Conservation (phyloP, 805 yeast species). For the Candida takata region DNA sequence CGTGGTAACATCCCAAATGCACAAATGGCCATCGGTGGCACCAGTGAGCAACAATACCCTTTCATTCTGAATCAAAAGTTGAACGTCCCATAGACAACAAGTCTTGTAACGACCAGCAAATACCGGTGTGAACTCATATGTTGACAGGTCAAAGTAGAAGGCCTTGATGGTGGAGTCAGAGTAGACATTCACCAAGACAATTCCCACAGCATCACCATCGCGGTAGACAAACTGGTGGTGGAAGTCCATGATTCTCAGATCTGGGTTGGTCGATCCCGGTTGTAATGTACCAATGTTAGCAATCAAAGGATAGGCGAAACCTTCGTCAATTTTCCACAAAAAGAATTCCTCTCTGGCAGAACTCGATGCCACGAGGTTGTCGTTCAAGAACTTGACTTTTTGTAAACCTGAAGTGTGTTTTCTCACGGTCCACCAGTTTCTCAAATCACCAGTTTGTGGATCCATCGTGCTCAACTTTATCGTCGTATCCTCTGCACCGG, state of each 20-base stretch:
- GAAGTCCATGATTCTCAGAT: constrained; percentile 86
- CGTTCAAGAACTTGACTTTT: constrained; percentile 53
- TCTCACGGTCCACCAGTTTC: constrained; percentile 54
- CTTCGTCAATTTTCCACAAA: constrained; percentile 58
- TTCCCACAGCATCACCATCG: constrained; percentile 30
- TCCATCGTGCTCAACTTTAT: constrained; percentile 45
- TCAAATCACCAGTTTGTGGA: constrained; percentile 33
- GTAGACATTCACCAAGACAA: constrained; percentile 62
- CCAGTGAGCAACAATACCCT: constrained; percentile 41
- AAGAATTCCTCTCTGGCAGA: constrained; percentile 87
- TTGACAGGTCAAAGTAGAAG: constrained; percentile 43
- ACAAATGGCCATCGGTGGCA: constrained; percentile 79
- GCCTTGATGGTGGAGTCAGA: constrained; percentile 75
- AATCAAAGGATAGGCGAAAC: constrained; percentile 37
- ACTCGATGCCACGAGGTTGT: constrained; percentile 42
- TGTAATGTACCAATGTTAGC: constrained; percentile 45
- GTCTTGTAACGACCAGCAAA: constrained; percentile 51
- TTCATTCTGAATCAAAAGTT: constrained; percentile 31
- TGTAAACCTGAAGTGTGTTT: constrained; percentile 89
- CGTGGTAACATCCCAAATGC: constrained; percentile 48
- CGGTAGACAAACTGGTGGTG: constrained; percentile 37
- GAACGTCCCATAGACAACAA: constrained; percentile 68
- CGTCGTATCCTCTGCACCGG: constrained; percentile 89
- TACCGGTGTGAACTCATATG: constrained; percentile 36
- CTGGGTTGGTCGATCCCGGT: constrained; percentile 58